phyloP scores from a whole-genome alignment of 768 basidiomycete species.

The Lactifluus piperatus region DNA sequence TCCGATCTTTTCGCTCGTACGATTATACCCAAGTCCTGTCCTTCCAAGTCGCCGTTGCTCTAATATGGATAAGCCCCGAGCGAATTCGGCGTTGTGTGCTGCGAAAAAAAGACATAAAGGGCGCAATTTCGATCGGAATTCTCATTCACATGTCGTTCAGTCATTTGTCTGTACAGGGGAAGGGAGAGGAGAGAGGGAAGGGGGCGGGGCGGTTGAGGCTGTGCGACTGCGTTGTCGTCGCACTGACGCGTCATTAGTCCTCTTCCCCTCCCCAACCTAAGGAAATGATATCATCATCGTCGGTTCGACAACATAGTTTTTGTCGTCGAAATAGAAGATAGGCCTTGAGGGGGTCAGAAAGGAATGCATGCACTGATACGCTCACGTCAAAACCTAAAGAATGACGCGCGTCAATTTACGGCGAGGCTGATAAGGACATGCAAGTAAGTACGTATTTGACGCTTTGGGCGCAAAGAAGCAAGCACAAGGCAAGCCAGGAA shows the following conservation, averaged over 20 bases:
- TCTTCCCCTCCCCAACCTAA: not conserved
- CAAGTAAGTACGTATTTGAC: slow-evolving; percentile 15
- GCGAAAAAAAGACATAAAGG: not conserved
- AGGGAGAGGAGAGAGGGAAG: not conserved
- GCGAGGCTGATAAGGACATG: slow-evolving; percentile 13
- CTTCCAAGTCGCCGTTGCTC: slow-evolving; percentile 15
- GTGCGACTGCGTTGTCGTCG: not conserved
- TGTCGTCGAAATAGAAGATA: slow-evolving; percentile 6
- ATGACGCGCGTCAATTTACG: slow-evolving; percentile 6
- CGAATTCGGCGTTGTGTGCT: slow-evolving; percentile 5
- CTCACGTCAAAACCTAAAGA: slow-evolving; percentile 15
- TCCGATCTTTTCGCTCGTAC: slow-evolving; percentile 4
- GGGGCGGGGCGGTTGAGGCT: not conserved
- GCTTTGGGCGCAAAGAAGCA: slow-evolving; percentile 18
- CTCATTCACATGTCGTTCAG: not conserved
- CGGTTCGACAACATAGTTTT: not conserved
- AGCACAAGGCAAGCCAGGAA: not conserved
- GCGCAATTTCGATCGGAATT: slow-evolving; percentile 11
- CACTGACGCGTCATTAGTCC: not conserved
- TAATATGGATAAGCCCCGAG: slow-evolving; percentile 15
- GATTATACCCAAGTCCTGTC: not conserved
- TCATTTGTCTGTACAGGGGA: not conserved
- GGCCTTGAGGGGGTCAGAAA: slow-evolving; percentile 2
- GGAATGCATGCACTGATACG: not conserved
- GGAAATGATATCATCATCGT: slow-evolving; percentile 15